A percentile compares a stretch with the other conserved stretches of the same genome.
Evolutionary conservation across 2,329 filamentous ascomycete genomes (phyloP).

Genomic region (Verticillium longisporum): DNA sequence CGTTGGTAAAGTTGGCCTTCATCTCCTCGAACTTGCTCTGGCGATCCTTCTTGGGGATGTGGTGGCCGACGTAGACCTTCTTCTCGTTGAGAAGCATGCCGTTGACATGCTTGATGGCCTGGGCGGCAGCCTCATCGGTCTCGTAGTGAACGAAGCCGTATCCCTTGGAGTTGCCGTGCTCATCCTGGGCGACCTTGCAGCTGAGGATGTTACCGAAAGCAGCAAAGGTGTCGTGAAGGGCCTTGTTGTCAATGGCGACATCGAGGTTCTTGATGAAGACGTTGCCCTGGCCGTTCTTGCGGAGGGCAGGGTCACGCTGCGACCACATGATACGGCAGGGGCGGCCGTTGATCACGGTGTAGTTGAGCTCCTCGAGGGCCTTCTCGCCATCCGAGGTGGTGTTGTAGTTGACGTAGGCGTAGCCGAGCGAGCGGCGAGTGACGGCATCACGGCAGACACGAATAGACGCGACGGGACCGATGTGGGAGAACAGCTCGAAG

Average conservation of each 20-base stretch:
- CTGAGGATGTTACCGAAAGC: conserved; percentile 98
- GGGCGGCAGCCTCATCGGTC: conserved; percentile 92
- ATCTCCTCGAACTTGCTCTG: conserved; percentile 99
- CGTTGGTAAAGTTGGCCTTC: conserved; percentile 99
- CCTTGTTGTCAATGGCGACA: conserved; percentile 99
- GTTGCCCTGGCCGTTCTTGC: conserved; percentile 98
- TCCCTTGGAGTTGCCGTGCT: conserved; percentile 93
- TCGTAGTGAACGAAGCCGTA: conserved; percentile 99
- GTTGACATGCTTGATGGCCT: conserved; percentile 99
- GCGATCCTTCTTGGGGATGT: conserved; percentile 99
- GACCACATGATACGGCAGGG: conserved; percentile 99
- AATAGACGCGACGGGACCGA: conserved; percentile 97
- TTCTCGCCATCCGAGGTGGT: conserved; percentile 94
- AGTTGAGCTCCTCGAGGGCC: conserved; percentile 98
- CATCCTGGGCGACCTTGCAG: conserved; percentile 99
- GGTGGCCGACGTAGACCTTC: conserved; percentile 98
- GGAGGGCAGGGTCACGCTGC: conserved; percentile 95
- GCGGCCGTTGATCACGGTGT: conserved; percentile 97
- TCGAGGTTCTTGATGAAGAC: conserved; percentile 99
- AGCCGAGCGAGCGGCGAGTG: conserved; percentile 95
- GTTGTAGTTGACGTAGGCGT: conserved; percentile 99
- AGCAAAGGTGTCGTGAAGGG: conserved; percentile 97
- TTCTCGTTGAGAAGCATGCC: conserved; percentile 99
- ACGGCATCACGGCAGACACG: conserved; percentile 99
- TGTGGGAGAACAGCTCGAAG: conserved; percentile 99